Percentiles rank a stretch among this genome's conserved stretches.
Conservation (phyloP, 805 yeast species). For the Pichia deserticola region DNA sequence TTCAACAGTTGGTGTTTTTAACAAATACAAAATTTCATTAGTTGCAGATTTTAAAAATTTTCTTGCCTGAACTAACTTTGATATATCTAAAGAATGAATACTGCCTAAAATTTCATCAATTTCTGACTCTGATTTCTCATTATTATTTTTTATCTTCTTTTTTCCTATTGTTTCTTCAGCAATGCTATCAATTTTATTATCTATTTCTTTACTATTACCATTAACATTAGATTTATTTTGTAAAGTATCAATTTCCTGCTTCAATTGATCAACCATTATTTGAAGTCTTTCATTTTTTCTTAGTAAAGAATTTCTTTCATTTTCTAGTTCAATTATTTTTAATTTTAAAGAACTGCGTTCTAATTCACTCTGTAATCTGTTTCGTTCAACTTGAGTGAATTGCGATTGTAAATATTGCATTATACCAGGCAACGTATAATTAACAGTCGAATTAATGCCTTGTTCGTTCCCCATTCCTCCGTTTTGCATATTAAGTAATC, state of each 20-base stretch:
- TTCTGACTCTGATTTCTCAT: not conserved
- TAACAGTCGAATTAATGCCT: slow-evolving; percentile 6
- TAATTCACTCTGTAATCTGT: slow-evolving; percentile 44
- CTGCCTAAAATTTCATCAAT: slow-evolving; percentile 6
- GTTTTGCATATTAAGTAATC: not conserved
- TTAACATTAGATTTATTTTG: not conserved
- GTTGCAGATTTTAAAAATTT: slow-evolving; percentile 30
- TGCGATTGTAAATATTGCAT: slow-evolving; percentile 54
- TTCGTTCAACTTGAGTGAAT: slow-evolving; percentile 38
- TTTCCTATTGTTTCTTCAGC: not conserved
- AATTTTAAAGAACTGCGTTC: slow-evolving; percentile 45
- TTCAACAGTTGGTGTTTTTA: slow-evolving; percentile 30
- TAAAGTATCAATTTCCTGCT: slow-evolving; percentile 12
- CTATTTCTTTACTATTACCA: not conserved
- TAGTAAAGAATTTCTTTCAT: slow-evolving; percentile 41
- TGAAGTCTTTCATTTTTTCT: slow-evolving; percentile 36
- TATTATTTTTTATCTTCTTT: not conserved
- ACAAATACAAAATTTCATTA: slow-evolving; percentile 28
- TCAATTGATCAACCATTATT: slow-evolving; percentile 32
- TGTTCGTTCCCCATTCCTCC: not conserved
- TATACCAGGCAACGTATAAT: slow-evolving; percentile 48
- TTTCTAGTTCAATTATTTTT: slow-evolving; percentile 43
- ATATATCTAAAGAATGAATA: slow-evolving; percentile 21
- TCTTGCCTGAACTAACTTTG: slow-evolving; percentile 26
- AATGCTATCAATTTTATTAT: not conserved